A percentile compares a stretch with the other conserved stretches of the same genome.
These are phyloP conservation scores for Fomitopsis schrenkii DNA, from an alignment of 1,284 basidiomycete genomes.

Conservation along the genomic window DNA sequence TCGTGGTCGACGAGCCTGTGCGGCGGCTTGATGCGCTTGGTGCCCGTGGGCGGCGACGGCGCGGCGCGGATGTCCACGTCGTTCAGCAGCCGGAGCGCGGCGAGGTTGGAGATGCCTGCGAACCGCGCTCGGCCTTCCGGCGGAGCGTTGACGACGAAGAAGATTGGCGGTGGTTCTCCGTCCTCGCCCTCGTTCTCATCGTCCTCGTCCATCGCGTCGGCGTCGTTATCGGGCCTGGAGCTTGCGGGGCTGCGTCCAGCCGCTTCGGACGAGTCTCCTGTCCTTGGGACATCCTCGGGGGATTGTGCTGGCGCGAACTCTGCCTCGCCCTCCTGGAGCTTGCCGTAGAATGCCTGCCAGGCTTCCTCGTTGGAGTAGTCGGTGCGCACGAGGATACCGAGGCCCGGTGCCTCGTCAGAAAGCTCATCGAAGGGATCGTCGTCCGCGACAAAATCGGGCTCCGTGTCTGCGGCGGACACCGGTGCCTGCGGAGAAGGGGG, in stretches of 20 bases:
- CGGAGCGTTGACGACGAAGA: constrained; percentile 48
- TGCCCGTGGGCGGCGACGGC: constrained; percentile 40
- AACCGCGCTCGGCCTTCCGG: constrained; percentile 37
- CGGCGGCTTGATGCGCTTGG: constrained; percentile 40
- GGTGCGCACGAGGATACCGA: constrained; percentile 62
- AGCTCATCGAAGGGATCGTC: constrained; percentile 43
- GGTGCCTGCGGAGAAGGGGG: neutral
- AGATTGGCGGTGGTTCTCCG: constrained; percentile 31
- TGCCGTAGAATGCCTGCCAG: constrained; percentile 51
- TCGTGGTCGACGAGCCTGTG: constrained; percentile 58
- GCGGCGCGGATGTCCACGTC: constrained; percentile 58
- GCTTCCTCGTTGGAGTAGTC: constrained; percentile 63
- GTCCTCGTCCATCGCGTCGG: constrained; percentile 28
- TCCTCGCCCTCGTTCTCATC: constrained; percentile 26
- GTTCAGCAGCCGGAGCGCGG: constrained; percentile 63
- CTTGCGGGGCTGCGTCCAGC: constrained; percentile 2
- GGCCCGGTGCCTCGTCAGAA: constrained; percentile 27
- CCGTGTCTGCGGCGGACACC: constrained; percentile 2
- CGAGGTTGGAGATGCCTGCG: constrained; percentile 54
- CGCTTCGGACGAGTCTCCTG: constrained; percentile 17
- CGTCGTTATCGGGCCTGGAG: constrained; percentile 17
- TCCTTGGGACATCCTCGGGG: constrained; percentile 19
- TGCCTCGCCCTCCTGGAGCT: constrained; percentile 48
- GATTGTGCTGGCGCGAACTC: constrained; percentile 34
- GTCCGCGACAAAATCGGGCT: constrained; percentile 32